phyloP scores from a whole-genome alignment of 1,284 basidiomycete genomes.

The Cyathus olla region DNA sequence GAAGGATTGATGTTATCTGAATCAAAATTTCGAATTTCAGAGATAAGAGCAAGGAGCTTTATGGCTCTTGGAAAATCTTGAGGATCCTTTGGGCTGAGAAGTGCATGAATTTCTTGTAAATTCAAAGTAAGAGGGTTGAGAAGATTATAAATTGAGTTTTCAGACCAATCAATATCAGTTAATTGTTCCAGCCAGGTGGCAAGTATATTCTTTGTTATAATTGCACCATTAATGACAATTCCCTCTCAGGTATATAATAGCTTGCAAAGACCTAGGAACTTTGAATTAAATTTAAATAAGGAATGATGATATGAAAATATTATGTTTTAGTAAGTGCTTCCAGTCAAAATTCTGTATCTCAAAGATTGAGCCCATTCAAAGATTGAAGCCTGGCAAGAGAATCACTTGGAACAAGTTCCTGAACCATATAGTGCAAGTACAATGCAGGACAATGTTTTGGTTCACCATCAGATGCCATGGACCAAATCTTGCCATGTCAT shows the following conservation, averaged over 20 bases:
- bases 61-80: conserved; percentile 28
- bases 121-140: conserved; percentile 1
- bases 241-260: conserved; percentile 1
- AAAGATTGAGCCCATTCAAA: neutral
- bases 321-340: conserved; percentile 13
- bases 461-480: conserved; percentile 12
- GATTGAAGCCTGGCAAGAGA: conserved; percentile 8
- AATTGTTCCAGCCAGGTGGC: too few species aligned
- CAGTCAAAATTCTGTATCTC: conserved; percentile 20
- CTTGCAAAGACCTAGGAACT: neutral
- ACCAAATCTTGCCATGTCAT: conserved; percentile 27
- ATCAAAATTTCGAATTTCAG: conserved; percentile 26
- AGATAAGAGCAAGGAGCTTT: conserved; percentile 20
- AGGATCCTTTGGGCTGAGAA: conserved; percentile 29
- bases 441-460: conserved; percentile 27
- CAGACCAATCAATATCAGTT: conserved; percentile 3
- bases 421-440: conserved; percentile 28
- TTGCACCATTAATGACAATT: neutral
- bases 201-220: conserved; percentile 2
- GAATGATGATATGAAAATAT: neutral
- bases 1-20: conserved; percentile 11
- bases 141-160: conserved; percentile 1
- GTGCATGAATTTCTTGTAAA: conserved; percentile 15
- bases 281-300: too few species aligned
- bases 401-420: conserved; percentile 4